Evolutionary conservation across 2,329 filamentous ascomycete species (phyloP).

Genomic region (Pseudocercospora macadamiae): DNA sequence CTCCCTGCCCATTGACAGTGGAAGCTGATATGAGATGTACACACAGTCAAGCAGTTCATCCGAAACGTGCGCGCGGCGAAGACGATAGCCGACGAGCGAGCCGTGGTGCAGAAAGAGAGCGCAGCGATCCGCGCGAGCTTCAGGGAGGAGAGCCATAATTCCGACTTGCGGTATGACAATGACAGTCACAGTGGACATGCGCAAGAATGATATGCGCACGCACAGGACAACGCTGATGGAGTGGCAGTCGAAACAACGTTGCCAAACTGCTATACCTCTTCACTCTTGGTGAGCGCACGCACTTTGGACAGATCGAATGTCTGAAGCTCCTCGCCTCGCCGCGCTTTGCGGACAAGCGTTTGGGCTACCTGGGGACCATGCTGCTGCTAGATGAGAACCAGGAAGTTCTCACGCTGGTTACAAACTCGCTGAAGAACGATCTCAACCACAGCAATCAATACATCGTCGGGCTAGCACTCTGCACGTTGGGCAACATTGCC

Average conservation of each 20-base stretch:
- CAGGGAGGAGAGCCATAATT: conserved; percentile 92
- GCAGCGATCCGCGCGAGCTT: conserved; percentile 97
- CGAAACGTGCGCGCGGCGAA: conserved; percentile 98
- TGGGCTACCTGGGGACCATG: conserved; percentile 96
- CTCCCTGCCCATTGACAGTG: background rate
- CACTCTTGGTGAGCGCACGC: conserved; percentile 93
- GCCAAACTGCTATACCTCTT: conserved; percentile 98
- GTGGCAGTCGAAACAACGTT: conserved; percentile 89
- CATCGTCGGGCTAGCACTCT: conserved; percentile 92
- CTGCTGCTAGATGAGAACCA: conserved; percentile 96
- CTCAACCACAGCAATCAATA: conserved; percentile 98
- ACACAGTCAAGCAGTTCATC: conserved; percentile 96
- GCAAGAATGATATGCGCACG: conserved; percentile 11
- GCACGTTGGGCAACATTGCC: conserved; percentile 95
- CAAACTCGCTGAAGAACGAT: conserved; percentile 97
- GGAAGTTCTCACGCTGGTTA: conserved; percentile 94
- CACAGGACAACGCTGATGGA: conserved; percentile 5
- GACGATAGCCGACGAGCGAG: conserved; percentile 97
- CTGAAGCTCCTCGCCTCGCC: conserved; percentile 95
- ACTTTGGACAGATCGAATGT: conserved; percentile 99
- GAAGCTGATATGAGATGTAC: conserved; percentile 5
- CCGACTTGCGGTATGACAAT: conserved; percentile 75
- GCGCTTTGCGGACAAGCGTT: conserved; percentile 93
- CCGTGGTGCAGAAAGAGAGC: conserved; percentile 98
- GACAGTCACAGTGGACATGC: conserved; percentile 33